Conservation (phyloP, 257 asterid genomes). For the Fraxinus pennsylvanica region DNA sequence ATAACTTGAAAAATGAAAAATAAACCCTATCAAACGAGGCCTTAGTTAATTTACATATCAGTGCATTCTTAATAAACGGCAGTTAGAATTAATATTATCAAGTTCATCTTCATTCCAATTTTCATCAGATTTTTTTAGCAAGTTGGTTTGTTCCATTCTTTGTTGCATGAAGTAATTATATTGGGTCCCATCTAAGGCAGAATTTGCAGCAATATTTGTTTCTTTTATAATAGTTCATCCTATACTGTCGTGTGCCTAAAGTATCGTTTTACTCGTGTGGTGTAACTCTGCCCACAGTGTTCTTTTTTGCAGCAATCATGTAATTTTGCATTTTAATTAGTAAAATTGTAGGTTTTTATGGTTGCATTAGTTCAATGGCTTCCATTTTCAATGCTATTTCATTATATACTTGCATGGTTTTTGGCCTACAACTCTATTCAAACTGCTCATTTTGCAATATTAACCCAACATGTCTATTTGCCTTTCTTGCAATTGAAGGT, state of each 20-base stretch:
- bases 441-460: background rate
- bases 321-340: background rate
- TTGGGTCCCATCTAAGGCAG: background rate
- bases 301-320: background rate
- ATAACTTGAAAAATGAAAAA: too few relatives aligned
- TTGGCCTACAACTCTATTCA: background rate
- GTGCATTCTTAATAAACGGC: background rate
- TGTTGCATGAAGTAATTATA: background rate
- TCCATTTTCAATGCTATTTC: background rate
- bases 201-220: background rate
- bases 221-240: background rate
- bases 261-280: too few relatives aligned
- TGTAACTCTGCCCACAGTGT: background rate
- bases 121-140: background rate
- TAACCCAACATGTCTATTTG: background rate
- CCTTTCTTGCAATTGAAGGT: background rate
- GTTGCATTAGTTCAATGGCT: background rate
- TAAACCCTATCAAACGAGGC: too few relatives aligned
- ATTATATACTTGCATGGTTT: background rate
- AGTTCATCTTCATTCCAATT: background rate
- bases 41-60: too few relatives aligned
- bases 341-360: background rate
- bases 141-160: background rate
- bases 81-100: too few relatives aligned
- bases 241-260: background rate